Base-by-base conservation (phyloP, 768 basidiomycete genomes). In the Punctularia strigosozonata region DNA sequence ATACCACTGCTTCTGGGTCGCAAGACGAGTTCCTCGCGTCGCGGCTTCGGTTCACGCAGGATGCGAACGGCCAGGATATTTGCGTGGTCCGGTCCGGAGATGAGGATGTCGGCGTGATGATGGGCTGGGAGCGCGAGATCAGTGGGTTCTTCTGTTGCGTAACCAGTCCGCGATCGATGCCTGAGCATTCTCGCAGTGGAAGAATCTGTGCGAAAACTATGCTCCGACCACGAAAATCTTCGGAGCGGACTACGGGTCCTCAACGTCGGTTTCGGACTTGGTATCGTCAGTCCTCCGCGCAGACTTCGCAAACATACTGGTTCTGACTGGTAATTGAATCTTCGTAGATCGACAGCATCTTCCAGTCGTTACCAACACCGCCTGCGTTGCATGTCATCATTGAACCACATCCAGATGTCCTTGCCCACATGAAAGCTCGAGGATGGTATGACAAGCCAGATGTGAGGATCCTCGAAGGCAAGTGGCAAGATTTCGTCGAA, bases 91-190 rank as follows among this genome's bases (percentile, higher is more conserved):
- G 69, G 43, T 64, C 71, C 2, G 71, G 65, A 12, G 76, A 75
- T 21, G 66, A 81, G 46, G 82, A 90, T 43, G 73, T 92, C n/a
- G 89, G 90, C 10, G 94, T 99, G 4, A 99, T 99, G 95, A 99
- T 99, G 95, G 89, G 91, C 1, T 99, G 95, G 95, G 95, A 99
- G 57, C 60, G 62, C 32, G 69, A 61, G 6, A 87, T 98, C 50
- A 98, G 76, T 79, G 48, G 55, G 64, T 59, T 3, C 19, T 33
- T 20, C 38, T 10, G 19, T 22, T 17, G 28, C n/a, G 2, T 38
- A 18, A 35, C 15, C 18, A 8, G 36, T 19, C 6, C 28, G 18
- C 8, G 46, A 41, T 57, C 31, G 50, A 51, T 38, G 15, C 38
- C 44, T 46, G 46, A 38, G 46, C 48, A 43, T 53, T 49, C 44